Evolutionary conservation across 805 yeast species (phyloP), one percentile per base, ranked within the genome.

Genomic region (Clavispora carvajalis): DNA sequence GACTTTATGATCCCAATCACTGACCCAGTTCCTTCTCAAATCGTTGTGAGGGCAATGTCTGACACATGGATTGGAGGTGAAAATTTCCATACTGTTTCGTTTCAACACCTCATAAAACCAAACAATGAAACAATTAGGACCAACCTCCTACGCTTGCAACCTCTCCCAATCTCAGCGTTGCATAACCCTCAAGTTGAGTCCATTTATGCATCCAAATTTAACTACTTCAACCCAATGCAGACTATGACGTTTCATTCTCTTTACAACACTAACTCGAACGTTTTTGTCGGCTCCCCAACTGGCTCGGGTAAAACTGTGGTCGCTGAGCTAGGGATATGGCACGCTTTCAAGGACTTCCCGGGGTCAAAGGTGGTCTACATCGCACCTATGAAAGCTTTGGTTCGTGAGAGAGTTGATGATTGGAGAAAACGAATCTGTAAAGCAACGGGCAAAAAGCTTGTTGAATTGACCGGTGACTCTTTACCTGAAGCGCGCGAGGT

Each of bases 231-330:
- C 58, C 98, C 99, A 4, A 90, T 93, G 96, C 99, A 93, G 63
- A 91, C 98, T 0, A 91, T 91, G 98, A 77, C 84, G 0, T 93
- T 93, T 65, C 95, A 90, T 57, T 77, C 96, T 0, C 63, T 93
- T 34, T 93, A 90, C 64, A 80, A 93, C 59, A 66, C 83, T 1
- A 77, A 84, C 46, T 74, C 83, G 1, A 85, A 85, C 58, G 90
- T 84, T 0, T 85, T 93, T 60, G 86, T 93, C 34, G 99, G 99
- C 8, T 89, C 98, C 0, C 99, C 99, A 3, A 93, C 99, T 2
- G 99, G 99, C 18, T 91, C 97, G 0, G 99, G 99, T 51, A 93
- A 93, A 61, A 93, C 99, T 0, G 84, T 93, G 24, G 98, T 95
- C 22, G 96, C 98, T 0, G 99, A 93, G 57, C 63, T 93, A 41